These are phyloP conservation scores for Citrus trifoliata DNA, from an alignment of 345 rosid genomes.

Conservation along the genomic window DNA sequence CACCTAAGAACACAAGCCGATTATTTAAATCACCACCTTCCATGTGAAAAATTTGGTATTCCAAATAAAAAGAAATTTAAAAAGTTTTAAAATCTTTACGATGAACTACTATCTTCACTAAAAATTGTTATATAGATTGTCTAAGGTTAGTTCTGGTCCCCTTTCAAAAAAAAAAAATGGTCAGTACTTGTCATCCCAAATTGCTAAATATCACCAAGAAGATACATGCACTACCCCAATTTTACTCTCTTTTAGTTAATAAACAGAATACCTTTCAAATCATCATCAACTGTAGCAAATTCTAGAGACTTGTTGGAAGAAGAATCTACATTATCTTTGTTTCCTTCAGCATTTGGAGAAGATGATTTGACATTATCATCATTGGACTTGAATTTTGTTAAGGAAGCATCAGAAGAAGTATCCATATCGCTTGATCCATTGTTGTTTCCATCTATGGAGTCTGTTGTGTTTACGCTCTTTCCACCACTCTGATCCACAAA, in stretches of 20 bases:
- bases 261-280: slow-evolving; percentile 7
- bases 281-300: background rate
- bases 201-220: background rate
- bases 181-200: background rate
- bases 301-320: background rate
- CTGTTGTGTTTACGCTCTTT: background rate
- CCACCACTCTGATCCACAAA: slow-evolving; percentile 1
- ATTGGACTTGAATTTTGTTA: background rate
- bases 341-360: background rate
- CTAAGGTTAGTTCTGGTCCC: background rate
- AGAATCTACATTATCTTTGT: background rate
- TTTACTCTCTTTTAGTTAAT: background rate
- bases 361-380: background rate
- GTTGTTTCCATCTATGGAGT: background rate
- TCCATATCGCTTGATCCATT: background rate
- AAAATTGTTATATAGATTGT: background rate
- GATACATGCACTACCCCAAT: background rate
- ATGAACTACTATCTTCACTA: background rate
- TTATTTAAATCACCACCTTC: background rate
- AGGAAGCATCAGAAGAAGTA: slow-evolving; percentile 1
- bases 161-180: no score
- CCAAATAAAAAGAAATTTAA: background rate
- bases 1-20: background rate
- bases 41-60: background rate
- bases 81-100: background rate